Evolutionary conservation across 208 protist genomes (phyloP), one percentile per base, ranked within the genome.

Genomic region (Wallacemonas sp.): DNA sequence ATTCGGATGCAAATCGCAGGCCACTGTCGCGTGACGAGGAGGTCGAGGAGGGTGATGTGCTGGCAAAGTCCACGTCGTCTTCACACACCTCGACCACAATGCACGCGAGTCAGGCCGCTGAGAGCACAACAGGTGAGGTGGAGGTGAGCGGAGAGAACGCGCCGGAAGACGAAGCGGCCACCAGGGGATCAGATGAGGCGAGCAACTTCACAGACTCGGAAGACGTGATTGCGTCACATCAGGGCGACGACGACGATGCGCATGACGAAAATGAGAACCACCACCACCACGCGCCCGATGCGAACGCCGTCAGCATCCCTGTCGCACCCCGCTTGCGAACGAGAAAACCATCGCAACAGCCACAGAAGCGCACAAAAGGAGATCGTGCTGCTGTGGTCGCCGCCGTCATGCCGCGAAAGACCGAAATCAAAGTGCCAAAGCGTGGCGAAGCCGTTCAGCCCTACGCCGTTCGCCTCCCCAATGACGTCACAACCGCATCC

Each of bases 331-430:
- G 15, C 6, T 26, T 8, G 11, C 15, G 26, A 31, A 26, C 11
- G 6, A 31, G 24, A 30, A 49, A 49, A 49, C 44, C 17, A 41
- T 17, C 6, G 36, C 36, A 41, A 41, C 36, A 41, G 14, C 36
- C 6, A 41, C 36, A 41, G 36, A 6, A 14, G 6, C 36, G 6
- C 36, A 41, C 36, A 41, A 41, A 14, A 14, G 9, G 36, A n/a
- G 9, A 14, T 41, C 36, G 36, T 41, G 36, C 36, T 6, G 30
- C 17, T 31, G 51, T 42, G 8, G 51, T 58, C 12, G 51, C 51
- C 28, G 51, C 51, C 17, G 51, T 39, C 30, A 58, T 58, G 51
- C 51, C 51, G 26, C 51, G 30, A 3, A 58, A 58, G n/a, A 34
- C 9, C 8, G n/a, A 6, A 3, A 31, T 58, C 0, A 39, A 33